phyloP scores from a whole-genome alignment of 495 filamentous ascomycete genomes.

The Penicillium bovifimosum region DNA sequence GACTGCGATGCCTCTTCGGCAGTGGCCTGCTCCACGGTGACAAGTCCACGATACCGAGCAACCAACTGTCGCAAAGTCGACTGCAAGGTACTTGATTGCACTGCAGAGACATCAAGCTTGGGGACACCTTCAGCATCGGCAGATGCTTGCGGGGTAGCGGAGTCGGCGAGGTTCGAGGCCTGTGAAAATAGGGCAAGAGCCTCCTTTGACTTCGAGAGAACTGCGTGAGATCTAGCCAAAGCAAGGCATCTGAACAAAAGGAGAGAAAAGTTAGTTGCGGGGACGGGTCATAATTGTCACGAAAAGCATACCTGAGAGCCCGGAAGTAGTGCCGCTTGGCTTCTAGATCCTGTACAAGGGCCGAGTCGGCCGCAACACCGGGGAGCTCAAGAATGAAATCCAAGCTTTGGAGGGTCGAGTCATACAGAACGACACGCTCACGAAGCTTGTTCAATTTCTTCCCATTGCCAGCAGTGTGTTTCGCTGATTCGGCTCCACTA shows the following conservation, averaged over 20 bases:
- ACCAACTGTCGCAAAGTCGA: slow-evolving; percentile 60
- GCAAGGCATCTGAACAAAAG: slow-evolving; percentile 61
- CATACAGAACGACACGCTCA: slow-evolving; percentile 88
- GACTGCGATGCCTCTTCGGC: slow-evolving; percentile 26
- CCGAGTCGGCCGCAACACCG: slow-evolving; percentile 81
- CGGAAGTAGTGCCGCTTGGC: slow-evolving; percentile 79
- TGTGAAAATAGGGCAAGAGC: slow-evolving; percentile 78
- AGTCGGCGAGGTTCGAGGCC: slow-evolving; percentile 50
- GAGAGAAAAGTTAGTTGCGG: slow-evolving; percentile 3
- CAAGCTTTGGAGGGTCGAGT: slow-evolving; percentile 81
- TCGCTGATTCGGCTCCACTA: slow-evolving; percentile 40
- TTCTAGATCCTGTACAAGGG: slow-evolving; percentile 68
- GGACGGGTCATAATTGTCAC: not conserved
- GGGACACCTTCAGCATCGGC: slow-evolving; percentile 34
- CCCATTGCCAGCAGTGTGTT: slow-evolving; percentile 56
- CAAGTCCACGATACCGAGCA: slow-evolving; percentile 72
- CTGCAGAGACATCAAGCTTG: slow-evolving; percentile 54
- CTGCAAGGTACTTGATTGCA: slow-evolving; percentile 52
- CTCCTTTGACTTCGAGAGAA: slow-evolving; percentile 67
- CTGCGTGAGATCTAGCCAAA: slow-evolving; percentile 75
- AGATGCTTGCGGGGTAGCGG: slow-evolving; percentile 31
- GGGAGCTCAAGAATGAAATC: slow-evolving; percentile 86
- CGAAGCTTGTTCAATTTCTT: slow-evolving; percentile 73
- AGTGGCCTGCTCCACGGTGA: slow-evolving; percentile 63
- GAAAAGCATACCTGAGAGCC: slow-evolving; percentile 64